These are phyloP conservation scores for Alisma plantagoaquatica DNA, from an alignment of 106 monocot genomes.

Conservation along the genomic window DNA sequence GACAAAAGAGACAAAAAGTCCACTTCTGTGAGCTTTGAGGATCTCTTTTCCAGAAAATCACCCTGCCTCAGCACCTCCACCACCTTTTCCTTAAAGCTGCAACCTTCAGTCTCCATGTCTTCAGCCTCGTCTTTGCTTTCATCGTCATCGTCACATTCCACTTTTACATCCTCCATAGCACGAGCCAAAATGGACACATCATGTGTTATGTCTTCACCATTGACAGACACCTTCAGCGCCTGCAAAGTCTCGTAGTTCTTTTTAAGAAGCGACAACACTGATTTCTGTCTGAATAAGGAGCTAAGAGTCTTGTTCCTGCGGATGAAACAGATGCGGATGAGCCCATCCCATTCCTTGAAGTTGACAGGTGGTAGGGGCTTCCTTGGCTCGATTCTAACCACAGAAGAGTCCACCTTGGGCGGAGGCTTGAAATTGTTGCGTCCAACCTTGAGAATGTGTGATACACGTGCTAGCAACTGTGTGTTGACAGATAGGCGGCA, in stretches of 20 bases:
- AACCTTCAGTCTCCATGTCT: background rate
- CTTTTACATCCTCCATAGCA: background rate
- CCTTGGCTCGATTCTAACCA: background rate
- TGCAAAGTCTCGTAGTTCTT: background rate
- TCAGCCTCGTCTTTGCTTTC: background rate
- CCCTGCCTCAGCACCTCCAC: background rate
- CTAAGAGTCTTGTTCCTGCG: background rate
- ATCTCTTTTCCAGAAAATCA: background rate
- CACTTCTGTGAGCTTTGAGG: background rate
- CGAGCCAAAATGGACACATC: background rate
- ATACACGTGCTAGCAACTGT: slow-evolving; percentile 51
- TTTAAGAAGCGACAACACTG: background rate
- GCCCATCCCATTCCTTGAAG: slow-evolving; percentile 1
- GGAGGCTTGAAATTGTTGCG: background rate
- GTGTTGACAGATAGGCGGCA: slow-evolving; percentile 85
- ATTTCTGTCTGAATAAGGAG: background rate
- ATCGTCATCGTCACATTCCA: background rate
- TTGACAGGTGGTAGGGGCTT: background rate
- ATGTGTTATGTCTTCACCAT: background rate
- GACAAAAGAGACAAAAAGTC: too few species aligned
- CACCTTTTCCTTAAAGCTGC: background rate
- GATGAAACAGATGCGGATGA: background rate
- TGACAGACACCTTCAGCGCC: background rate
- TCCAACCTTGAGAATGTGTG: background rate
- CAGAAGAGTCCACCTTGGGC: background rate